Base-by-base conservation (phyloP, 2,329 filamentous ascomycete genomes). In the Aureobasidium mangrovei region DNA sequence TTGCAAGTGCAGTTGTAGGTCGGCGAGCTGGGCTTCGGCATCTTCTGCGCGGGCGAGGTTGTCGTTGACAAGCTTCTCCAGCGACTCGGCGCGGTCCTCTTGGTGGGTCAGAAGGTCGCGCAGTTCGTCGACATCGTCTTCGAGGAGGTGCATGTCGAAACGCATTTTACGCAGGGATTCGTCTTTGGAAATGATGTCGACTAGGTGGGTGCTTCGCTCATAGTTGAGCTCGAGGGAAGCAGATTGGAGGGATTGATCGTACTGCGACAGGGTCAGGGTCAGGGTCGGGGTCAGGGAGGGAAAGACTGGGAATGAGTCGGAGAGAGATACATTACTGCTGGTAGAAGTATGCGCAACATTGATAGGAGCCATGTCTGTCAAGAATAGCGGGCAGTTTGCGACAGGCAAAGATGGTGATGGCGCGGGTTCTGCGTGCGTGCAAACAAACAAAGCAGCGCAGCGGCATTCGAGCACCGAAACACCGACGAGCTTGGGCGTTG, bases 111-210 rank as follows among this genome's bases (percentile, higher is more conserved):
- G 67, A 59, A 84, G 77, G 42, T 83, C 78, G 59, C 81, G 79
- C 29, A 95, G 70, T 7, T 80, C 76, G 45, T 83, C 79, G 59
- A 85, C 88, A 59, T 94, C 85, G 60, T 91, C 82, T 58, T 84
- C 77, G n/a, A 87, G 73, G n/a, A 90, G 70, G 53, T 91, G 72
- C 53, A 84, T 76, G 58, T 84, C 80, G 57, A 91, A 76, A 60
- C 82, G 82, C 51, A 89, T 70, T 59, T 83, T 79, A 45, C 91
- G 83, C 38, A 81, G 75, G 57, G 84, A 81, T 67, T 97, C 91
- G 60, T 89, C 82, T 63, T 87, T 86, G 60, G 81, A 73, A 54
- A 94, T 76, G 8, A 84, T 73, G 52, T 87, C 79, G 35, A 85
- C 79, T 53, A 83, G 76, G 61, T 85, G 82, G 53, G 80, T 70